Base-by-base conservation (phyloP, 139 green algal genomes). In the Pleodorina starrii region DNA sequence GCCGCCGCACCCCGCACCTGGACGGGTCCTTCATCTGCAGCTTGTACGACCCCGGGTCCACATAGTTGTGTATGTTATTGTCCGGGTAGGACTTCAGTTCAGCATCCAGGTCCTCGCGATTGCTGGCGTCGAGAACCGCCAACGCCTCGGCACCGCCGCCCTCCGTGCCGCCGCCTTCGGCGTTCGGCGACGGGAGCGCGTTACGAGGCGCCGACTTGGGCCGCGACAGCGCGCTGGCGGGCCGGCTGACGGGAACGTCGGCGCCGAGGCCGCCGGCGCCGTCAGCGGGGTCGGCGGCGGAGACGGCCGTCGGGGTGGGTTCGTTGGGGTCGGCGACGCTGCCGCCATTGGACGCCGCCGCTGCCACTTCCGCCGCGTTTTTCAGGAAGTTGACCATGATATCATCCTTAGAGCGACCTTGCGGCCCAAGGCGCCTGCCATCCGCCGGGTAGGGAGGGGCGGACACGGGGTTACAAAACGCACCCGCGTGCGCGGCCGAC, bases 41-140 rank as follows among this genome's bases (percentile, higher is more conserved):
- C 48, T 85, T 75, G 66, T 93, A 93, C 21, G 35, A 2, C 27
- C 90, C 90, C 0, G 90, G 90, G 23, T 72, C 63, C 44, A 93
- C 57, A 75, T 91, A 93, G 83, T 93, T 93, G 87, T 93, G 90
- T 35, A 93, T 73, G 68, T 82, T 89, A 48, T 82, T 73, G 32
- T 89, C 50, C 14, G 50, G 68, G 42, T 83, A 60, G 23, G n/a
- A 35, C 21, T 36, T 35, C 48, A 77, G 82, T 63, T 88, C 82
- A 0, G 66, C 81, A 27, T 78, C 66, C 66, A 88, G n/a, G 11
- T 82, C 84, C 36, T 42, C 74, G 12, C 23, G 38, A 32, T 40
- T 17, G 21, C 5, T 11, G 29, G 73, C 81, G 10, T 66, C 60
- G 0, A 36, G 36, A 1, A 43, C 81, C 42, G 5, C 42, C 57